Conservation (phyloP, 805 yeast genomes). For the Metschnikowia lunata region DNA sequence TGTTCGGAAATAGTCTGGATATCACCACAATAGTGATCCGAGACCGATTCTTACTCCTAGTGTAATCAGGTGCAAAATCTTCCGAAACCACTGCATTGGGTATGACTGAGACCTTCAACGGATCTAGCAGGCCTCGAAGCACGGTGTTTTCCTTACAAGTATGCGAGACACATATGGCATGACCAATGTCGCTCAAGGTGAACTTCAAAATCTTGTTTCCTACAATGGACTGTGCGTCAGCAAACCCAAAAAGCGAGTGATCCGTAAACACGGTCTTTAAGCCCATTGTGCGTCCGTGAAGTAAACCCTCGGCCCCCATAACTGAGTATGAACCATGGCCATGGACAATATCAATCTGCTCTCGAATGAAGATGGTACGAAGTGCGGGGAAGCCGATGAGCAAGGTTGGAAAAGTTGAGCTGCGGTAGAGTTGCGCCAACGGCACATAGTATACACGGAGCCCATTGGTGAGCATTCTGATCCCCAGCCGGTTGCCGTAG, state of each 20-base stretch:
- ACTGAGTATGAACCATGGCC: slow-evolving; percentile 91
- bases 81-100: slow-evolving; percentile 92
- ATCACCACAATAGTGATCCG: slow-evolving; percentile 82
- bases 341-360: slow-evolving; percentile 82
- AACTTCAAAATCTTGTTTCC: slow-evolving; percentile 85
- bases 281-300: slow-evolving; percentile 95
- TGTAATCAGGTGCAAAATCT: slow-evolving; percentile 61
- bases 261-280: slow-evolving; percentile 89
- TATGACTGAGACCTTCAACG: slow-evolving; percentile 75
- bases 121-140: slow-evolving; percentile 77
- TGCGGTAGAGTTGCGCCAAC: slow-evolving; percentile 70
- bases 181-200: slow-evolving; percentile 80
- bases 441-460: slow-evolving; percentile 92
- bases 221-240: slow-evolving; percentile 74
- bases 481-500: slow-evolving; percentile 77
- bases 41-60: slow-evolving; percentile 7
- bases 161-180: slow-evolving; percentile 93
- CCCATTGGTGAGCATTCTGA: slow-evolving; percentile 82
- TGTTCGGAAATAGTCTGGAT: slow-evolving; percentile 88
- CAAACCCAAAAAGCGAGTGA: slow-evolving; percentile 93
- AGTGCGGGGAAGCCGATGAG: slow-evolving; percentile 83
- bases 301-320: slow-evolving; percentile 81
- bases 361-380: slow-evolving; percentile 81
- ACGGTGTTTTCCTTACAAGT: slow-evolving; percentile 96
- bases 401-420: slow-evolving; percentile 83